A percentile compares a stretch with the other conserved stretches of the same genome.
These are phyloP conservation scores for Tuber borchii DNA, from an alignment of 495 filamentous ascomycete genomes.

Conservation along the genomic window DNA sequence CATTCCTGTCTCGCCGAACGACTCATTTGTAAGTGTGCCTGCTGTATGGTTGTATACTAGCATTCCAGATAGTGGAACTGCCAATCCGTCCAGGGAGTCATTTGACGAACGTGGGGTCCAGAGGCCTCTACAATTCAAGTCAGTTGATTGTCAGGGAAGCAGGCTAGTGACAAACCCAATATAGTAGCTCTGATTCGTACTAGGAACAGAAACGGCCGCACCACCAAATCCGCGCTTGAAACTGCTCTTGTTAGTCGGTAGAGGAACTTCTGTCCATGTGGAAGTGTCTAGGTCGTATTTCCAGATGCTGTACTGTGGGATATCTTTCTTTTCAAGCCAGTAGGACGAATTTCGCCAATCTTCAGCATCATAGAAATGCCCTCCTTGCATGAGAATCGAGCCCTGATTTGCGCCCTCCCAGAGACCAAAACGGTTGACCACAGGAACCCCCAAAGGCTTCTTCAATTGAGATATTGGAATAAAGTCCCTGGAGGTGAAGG, in stretches of 20 bases:
- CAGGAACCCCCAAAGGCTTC: conserved; percentile 10
- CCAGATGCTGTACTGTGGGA: conserved; percentile 25
- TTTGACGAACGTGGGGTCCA: conserved; percentile 7
- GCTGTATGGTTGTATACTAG: conserved; percentile 14
- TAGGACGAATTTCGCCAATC: conserved; percentile 22
- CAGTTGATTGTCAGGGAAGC: not conserved
- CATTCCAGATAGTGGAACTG: conserved; percentile 17
- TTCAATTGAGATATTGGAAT: conserved; percentile 7
- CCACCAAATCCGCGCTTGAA: conserved; percentile 10
- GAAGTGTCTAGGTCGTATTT: conserved; percentile 9
- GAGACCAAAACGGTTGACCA: conserved; percentile 13
- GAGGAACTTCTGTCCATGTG: conserved; percentile 9
- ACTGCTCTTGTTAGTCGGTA: not conserved
- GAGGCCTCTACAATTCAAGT: conserved; percentile 11
- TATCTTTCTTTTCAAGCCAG: not conserved
- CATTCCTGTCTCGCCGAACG: conserved; percentile 17
- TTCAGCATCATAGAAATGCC: conserved; percentile 15
- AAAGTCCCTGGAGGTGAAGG: conserved; percentile 12
- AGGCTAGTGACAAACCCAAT: conserved; percentile 11
- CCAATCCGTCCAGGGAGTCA: not conserved
- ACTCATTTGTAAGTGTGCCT: conserved; percentile 3
- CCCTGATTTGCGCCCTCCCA: conserved; percentile 15
- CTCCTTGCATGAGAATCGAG: conserved; percentile 18
- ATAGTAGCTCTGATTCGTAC: conserved; percentile 14
- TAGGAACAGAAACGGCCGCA: conserved; percentile 13